Conservation (phyloP, 495 filamentous ascomycete species). For the Extremus antarcticus region DNA sequence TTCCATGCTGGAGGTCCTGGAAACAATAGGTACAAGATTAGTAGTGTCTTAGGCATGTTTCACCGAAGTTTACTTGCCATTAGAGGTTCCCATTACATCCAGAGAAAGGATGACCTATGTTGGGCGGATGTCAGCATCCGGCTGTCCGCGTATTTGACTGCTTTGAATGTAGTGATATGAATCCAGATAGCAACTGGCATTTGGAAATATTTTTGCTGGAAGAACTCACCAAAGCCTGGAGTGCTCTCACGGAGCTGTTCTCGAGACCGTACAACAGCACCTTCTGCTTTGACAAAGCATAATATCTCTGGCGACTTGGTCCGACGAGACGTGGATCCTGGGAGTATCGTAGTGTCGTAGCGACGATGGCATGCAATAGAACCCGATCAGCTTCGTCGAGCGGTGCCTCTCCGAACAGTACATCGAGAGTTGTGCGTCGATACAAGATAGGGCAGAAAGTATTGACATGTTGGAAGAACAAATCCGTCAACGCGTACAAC, state of each 20-base stretch:
- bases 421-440: constrained; percentile 64
- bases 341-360: constrained; percentile 73
- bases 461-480: constrained; percentile 87
- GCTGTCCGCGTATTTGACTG: no score
- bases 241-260: constrained; percentile 74
- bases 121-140: no score
- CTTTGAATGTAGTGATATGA: no score
- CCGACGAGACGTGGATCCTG: constrained; percentile 60
- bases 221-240: constrained; percentile 52
- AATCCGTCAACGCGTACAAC: constrained; percentile 66
- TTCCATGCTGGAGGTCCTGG: constrained; percentile 85
- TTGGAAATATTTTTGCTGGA: not conserved
- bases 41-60: no score
- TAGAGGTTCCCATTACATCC: constrained; percentile 67
- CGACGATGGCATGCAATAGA: constrained; percentile 75
- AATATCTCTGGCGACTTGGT: constrained; percentile 58
- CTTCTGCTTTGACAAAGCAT: constrained; percentile 70
- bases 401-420: constrained; percentile 65
- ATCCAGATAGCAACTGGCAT: no score
- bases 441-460: constrained; percentile 86
- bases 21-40: no score
- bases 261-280: constrained; percentile 77
- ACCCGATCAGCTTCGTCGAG: constrained; percentile 73
- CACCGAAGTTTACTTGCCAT: no score
- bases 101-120: constrained; percentile 58